phyloP scores from a whole-genome alignment of 257 asterid genomes.

The Solanum bukasovii region DNA sequence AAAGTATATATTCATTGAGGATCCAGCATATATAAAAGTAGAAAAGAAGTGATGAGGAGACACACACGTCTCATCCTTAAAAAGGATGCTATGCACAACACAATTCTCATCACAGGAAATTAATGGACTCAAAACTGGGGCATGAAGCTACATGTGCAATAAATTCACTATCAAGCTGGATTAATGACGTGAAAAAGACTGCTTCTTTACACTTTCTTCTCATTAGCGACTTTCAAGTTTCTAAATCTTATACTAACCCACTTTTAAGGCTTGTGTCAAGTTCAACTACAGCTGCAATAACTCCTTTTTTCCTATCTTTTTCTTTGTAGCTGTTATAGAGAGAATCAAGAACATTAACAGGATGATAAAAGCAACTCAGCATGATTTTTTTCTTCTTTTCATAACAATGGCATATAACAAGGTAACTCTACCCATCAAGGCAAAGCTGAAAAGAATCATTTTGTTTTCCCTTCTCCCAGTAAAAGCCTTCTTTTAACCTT shows the following conservation, averaged over 20 bases:
- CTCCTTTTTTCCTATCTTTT: background rate
- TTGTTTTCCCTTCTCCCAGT: background rate
- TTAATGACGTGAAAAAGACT: background rate
- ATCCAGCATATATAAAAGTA: background rate
- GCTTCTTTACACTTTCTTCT: background rate
- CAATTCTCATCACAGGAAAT: background rate
- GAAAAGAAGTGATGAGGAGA: background rate
- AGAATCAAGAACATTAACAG: background rate
- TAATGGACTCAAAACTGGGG: slow-evolving; percentile 6
- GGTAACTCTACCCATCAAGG: background rate
- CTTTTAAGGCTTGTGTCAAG: background rate
- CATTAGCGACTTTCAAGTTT: background rate
- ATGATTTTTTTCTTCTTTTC: background rate
- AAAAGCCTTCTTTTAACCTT: background rate
- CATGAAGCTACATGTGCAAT: slow-evolving; percentile 16
- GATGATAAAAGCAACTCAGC: background rate
- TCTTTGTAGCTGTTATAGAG: background rate
- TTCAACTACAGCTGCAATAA: background rate
- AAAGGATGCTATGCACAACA: background rate
- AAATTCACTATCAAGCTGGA: slow-evolving; percentile 6
- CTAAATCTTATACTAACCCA: background rate
- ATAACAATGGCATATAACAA: background rate
- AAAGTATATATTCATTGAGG: background rate
- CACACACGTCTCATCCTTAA: background rate
- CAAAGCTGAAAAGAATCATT: background rate